A percentile compares a stretch with the other conserved stretches of the same genome.
These are phyloP conservation scores for Starmera quercuum DNA, from an alignment of 805 yeast genomes.

Conservation along the genomic window DNA sequence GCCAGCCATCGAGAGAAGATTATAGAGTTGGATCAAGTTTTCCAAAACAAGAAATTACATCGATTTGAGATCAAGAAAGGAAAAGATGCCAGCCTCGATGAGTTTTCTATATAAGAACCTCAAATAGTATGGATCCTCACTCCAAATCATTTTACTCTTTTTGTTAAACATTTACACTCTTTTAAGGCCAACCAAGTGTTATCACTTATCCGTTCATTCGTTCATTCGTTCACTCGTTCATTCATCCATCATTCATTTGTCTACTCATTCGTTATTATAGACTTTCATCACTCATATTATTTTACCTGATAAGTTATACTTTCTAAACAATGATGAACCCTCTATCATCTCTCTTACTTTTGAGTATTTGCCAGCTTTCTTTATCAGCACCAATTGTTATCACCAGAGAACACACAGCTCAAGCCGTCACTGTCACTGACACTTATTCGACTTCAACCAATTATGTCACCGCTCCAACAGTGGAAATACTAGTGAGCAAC, in stretches of 20 bases:
- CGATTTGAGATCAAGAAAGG: background rate
- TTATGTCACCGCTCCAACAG: constrained; percentile 32
- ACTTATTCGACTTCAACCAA: constrained; percentile 33
- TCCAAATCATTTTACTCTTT: no score
- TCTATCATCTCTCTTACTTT: constrained; percentile 5
- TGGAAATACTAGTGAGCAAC: constrained; percentile 28
- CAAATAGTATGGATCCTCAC: no score
- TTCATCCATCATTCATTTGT: background rate
- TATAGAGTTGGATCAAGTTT: no score
- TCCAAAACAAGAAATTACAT: background rate
- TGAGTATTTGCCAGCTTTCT: constrained; percentile 18
- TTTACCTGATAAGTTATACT: background rate
- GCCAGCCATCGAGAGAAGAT: no score
- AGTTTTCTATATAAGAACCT: no score
- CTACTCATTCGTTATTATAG: background rate
- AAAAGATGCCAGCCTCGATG: background rate
- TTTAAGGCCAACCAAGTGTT: background rate
- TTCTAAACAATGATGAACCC: constrained; percentile 7
- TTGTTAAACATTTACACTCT: background rate
- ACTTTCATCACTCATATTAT: background rate
- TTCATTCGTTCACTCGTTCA: background rate
- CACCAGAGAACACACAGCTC: constrained; percentile 51
- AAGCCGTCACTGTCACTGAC: constrained; percentile 38
- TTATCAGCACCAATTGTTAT: constrained; percentile 32
- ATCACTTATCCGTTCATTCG: background rate